Percentiles rank a stretch among this genome's conserved stretches.
Evolutionary conservation across 208 protist species (phyloP).

Genomic region (Wallacemonas collosoma): DNA sequence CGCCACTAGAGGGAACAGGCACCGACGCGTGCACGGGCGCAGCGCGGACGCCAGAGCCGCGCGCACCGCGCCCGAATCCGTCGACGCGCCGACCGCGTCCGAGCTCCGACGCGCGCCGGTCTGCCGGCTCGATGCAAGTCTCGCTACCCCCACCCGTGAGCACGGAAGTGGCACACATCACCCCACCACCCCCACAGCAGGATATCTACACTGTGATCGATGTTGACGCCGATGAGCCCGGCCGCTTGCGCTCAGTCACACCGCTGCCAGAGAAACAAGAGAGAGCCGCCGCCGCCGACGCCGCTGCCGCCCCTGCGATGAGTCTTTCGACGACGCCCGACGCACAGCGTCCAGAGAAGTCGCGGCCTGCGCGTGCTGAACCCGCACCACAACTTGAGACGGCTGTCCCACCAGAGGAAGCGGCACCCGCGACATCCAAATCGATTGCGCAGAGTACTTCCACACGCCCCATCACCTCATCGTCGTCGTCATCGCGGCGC

Average conservation of each 20-base stretch:
- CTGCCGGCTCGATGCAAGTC: neutral
- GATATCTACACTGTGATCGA: neutral
- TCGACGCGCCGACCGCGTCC: neutral
- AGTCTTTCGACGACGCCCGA: no score
- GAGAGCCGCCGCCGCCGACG: neutral
- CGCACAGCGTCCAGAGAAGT: no score
- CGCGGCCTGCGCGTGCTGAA: neutral
- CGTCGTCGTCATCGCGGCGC: neutral
- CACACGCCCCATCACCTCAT: neutral
- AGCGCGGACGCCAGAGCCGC: conserved; percentile 1
- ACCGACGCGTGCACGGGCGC: neutral
- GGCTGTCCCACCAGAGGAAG: neutral
- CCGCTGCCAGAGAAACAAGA: conserved; percentile 8
- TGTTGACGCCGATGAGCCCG: neutral
- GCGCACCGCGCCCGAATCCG: neutral
- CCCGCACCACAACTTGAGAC: neutral
- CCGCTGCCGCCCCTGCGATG: neutral
- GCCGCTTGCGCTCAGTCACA: conserved; percentile 1
- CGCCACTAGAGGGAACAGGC: neutral
- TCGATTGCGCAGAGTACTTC: neutral
- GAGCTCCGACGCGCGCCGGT: neutral
- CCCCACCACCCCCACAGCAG: neutral
- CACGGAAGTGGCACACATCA: neutral
- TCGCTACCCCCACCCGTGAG: neutral
- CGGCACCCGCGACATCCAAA: neutral